These are phyloP conservation scores for Botrytis hyacinthi DNA, from an alignment of 2,329 filamentous ascomycete species.

Conservation along the genomic window DNA sequence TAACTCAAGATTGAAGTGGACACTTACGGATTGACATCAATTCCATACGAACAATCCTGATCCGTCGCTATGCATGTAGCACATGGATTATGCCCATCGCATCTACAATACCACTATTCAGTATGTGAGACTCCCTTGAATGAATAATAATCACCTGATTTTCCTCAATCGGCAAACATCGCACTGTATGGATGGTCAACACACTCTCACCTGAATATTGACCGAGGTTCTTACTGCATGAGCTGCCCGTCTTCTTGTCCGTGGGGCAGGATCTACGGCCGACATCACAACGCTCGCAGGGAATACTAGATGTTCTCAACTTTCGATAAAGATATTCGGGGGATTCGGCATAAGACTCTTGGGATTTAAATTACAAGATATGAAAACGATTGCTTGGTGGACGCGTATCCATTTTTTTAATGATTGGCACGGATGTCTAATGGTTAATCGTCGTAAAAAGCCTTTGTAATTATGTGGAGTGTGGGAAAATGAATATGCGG, in stretches of 20 bases:
- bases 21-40: slow-evolving; percentile 36
- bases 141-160: slow-evolving; percentile 42
- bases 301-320: not conserved
- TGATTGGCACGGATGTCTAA: not conserved
- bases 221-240: slow-evolving; percentile 31
- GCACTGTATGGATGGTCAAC: slow-evolving; percentile 40
- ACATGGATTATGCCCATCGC: slow-evolving; percentile 49
- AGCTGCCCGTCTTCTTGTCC: slow-evolving; percentile 29
- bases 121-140: slow-evolving; percentile 10
- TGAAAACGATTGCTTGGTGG: too few species aligned
- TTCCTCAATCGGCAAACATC: slow-evolving; percentile 49
- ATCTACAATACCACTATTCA: slow-evolving; percentile 38
- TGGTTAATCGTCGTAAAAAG: not conserved
- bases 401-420: not conserved
- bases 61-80: slow-evolving; percentile 28
- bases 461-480: not conserved
- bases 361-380: not conserved
- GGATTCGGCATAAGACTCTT: not conserved
- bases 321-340: not conserved
- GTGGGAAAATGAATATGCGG: not conserved
- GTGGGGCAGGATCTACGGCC: slow-evolving; percentile 12
- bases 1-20: not conserved
- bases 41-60: slow-evolving; percentile 37
- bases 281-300: slow-evolving; percentile 11
- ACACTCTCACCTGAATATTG: not conserved